A percentile compares a stretch with the other conserved stretches of the same genome.
phyloP scores from a whole-genome alignment of 345 rosid species.

The Kernera saxatilis region DNA sequence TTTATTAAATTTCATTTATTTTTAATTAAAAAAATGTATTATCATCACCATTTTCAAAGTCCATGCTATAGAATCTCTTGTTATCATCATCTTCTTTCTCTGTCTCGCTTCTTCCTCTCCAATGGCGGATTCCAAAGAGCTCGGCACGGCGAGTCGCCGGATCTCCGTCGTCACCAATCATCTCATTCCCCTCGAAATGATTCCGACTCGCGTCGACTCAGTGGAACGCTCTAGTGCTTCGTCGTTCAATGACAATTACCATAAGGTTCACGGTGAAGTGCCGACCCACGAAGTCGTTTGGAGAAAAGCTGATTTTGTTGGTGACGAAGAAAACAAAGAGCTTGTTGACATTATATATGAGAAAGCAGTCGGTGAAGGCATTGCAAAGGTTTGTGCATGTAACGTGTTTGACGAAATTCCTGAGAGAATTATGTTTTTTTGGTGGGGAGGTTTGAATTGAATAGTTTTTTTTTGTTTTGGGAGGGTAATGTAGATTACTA shows the following conservation, averaged over 20 bases:
- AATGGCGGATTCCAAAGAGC: constrained; percentile 32
- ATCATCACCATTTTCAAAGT: neutral
- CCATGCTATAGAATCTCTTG: neutral
- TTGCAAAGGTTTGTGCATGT: constrained; percentile 60
- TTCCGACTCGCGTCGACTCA: constrained; percentile 17
- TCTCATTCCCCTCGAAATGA: constrained; percentile 17
- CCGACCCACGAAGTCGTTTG: constrained; percentile 49
- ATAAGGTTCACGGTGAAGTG: constrained; percentile 72
- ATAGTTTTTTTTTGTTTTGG: neutral
- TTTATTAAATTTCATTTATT: neutral
- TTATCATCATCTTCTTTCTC: neutral
- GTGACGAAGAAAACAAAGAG: constrained; percentile 27
- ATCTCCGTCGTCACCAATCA: constrained; percentile 52
- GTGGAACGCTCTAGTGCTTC: constrained; percentile 36
- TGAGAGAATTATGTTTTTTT: neutral
- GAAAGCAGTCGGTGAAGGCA: constrained; percentile 78
- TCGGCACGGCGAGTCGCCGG: constrained; percentile 43
- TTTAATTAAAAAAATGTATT: neutral
- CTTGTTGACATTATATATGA: constrained; percentile 74
- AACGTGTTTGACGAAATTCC: constrained; percentile 10
- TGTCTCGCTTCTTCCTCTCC: constrained; percentile 15
- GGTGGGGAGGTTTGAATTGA: neutral
- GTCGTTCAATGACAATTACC: constrained; percentile 56
- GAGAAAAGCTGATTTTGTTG: constrained; percentile 36
- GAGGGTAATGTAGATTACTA: constrained; percentile 46